A percentile compares a stretch with the other conserved stretches of the same genome.
phyloP scores from a whole-genome alignment of 2,329 filamentous ascomycete species.

The Sporothrix euskadiensis region DNA sequence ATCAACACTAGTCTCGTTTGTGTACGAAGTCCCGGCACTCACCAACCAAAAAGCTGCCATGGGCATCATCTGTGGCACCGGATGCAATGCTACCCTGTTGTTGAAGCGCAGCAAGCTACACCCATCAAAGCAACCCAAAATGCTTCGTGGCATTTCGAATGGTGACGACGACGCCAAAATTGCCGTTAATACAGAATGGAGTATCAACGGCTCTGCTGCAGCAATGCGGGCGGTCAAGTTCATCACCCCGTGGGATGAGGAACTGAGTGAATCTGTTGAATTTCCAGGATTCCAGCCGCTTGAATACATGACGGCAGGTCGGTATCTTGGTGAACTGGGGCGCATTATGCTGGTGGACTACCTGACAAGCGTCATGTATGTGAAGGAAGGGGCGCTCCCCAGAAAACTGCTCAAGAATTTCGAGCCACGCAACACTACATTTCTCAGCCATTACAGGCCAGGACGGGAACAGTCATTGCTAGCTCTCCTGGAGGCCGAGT shows the following conservation, averaged over 20 bases:
- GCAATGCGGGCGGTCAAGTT: slow-evolving; percentile 64
- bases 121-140: slow-evolving; percentile 58
- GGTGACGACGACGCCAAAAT: slow-evolving; percentile 60
- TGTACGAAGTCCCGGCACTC: slow-evolving; percentile 66
- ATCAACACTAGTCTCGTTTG: slow-evolving; percentile 74
- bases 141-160: slow-evolving; percentile 50
- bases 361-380: slow-evolving; percentile 47
- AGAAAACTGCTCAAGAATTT: slow-evolving; percentile 57
- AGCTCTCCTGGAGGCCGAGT: slow-evolving; percentile 52
- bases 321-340: slow-evolving; percentile 75
- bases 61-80: slow-evolving; percentile 80
- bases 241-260: slow-evolving; percentile 69
- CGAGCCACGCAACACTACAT: slow-evolving; percentile 65
- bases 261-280: slow-evolving; percentile 66
- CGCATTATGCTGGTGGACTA: slow-evolving; percentile 70
- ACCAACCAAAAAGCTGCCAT: slow-evolving; percentile 67
- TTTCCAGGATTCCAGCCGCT: slow-evolving; percentile 76
- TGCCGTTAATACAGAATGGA: slow-evolving; percentile 82
- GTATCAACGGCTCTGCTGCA: slow-evolving; percentile 71
- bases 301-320: slow-evolving; percentile 80
- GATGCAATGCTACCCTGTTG: slow-evolving; percentile 77
- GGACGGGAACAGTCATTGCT: slow-evolving; percentile 47
- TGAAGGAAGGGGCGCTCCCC: slow-evolving; percentile 53
- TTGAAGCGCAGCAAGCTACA: slow-evolving; percentile 63
- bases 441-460: slow-evolving; percentile 69